Evolutionary conservation across 129 eudicot species (phyloP), one percentile per base, ranked within the genome.

Genomic region (Escallonia rubra): DNA sequence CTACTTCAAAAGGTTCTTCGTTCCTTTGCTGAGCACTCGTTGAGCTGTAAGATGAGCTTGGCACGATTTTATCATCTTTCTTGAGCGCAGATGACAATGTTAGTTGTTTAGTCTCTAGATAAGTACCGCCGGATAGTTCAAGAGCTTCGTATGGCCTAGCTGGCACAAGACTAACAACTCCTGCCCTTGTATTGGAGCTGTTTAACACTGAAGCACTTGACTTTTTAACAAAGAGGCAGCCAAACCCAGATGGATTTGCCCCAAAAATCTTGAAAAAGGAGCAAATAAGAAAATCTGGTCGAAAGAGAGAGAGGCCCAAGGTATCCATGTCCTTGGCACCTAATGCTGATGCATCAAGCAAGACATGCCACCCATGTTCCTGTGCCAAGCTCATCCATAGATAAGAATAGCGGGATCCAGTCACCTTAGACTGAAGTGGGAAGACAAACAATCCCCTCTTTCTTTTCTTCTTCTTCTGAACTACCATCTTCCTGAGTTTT

Each of bases 301-400:
- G 71, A 41, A 84, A 73, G 44, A 84, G 63, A 45, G 89, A 73
- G 7, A 84, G 75, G 13, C 89, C 89, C 44, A 84, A 63, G 4
- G 89, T 80, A 34, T 84, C 90, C 90, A 80, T 84, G 39, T 80
- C 83, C 77, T 77, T 84, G 1, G 86, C 83, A 8, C 76, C 83
- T 47, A 81, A 72, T 3, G 76, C 74, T 48, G 63, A 45, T 39
- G 90, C 90, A 51, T 84, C 90, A 11, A 84, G 81, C 76, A 84
- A 69, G 11, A 84, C 80, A 63, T 77, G 83, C 90, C 90, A 84
- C 10, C 86, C 90, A 70, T 80, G 74, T 64, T 80, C 86, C 58
- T 71, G 72, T 4, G 90, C 90, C 23, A 80, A 6, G 49, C 52
- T 80, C 83, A 84, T 76, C 90, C 90, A 84, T 53, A 60, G 81